Conservation (phyloP, 2,329 filamentous ascomycete species). For the Penicillium concentricum region DNA sequence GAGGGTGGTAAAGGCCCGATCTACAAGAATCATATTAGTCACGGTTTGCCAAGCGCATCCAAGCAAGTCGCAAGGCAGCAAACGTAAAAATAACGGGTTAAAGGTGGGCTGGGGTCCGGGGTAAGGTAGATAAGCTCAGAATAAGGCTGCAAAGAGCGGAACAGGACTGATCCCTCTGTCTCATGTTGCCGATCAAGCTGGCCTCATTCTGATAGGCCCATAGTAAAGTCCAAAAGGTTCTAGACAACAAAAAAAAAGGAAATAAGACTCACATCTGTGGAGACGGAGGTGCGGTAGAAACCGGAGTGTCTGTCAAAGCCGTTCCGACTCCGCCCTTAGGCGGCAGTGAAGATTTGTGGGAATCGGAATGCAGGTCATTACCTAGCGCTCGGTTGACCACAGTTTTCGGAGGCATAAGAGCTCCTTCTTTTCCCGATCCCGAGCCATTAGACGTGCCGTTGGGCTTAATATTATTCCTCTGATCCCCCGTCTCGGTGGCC, state of each 20-base stretch:
- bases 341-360: constrained; percentile 34
- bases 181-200: not conserved
- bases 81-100: not conserved
- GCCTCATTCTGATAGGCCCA: constrained; percentile 2
- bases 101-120: not conserved
- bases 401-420: constrained; percentile 39
- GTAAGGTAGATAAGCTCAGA: constrained; percentile 7
- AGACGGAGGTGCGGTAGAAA: constrained; percentile 61
- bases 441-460: constrained; percentile 24
- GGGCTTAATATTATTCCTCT: constrained; percentile 22
- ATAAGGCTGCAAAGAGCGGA: not conserved
- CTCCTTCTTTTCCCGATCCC: constrained; percentile 31
- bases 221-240: not conserved
- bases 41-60: not conserved
- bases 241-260: constrained; percentile 21
- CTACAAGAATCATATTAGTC: constrained; percentile 17
- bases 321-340: constrained; percentile 51
- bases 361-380: constrained; percentile 41
- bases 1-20: constrained; percentile 21
- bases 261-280: constrained; percentile 57
- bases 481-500: constrained; percentile 26
- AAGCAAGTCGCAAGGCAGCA: not conserved
- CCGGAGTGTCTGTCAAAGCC: constrained; percentile 62
- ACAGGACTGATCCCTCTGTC: not conserved
- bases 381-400: constrained; percentile 45